Base-by-base conservation (phyloP, 192 early-diverging fungal species). In the Gaertneriomyces semiglobifer region DNA sequence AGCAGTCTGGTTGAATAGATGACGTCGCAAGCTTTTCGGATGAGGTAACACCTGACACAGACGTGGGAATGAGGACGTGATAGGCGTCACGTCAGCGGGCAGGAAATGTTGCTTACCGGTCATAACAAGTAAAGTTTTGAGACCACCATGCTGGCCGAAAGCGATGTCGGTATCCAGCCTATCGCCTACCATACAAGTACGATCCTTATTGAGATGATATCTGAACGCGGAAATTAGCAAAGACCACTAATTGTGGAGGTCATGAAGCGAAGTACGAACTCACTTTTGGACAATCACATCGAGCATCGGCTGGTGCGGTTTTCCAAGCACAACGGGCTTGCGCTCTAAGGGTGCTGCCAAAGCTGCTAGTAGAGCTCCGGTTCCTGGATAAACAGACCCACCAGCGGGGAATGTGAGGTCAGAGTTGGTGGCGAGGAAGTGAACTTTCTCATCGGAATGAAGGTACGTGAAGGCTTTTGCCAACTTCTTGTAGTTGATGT, bases 121-220 rank as follows among this genome's bases (percentile, higher is more conserved):
- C 75, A 99, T 79, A 25, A 98, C 95, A 58, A 92, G 84, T 61
- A 99, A 75, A 0, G 96, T 99, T 53, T 79, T 84, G 40, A 93
- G 71, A n/a, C 88, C 87, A 63, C 93, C 93, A 16, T 84, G 69
- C 54, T 87, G 86, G 42, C 96, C 96, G 78, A 99, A 99, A 40
- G 84, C 84, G 66, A 99, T 94, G 75, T 99, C 96, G 4, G 96
- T 99, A 74, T 96, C 90, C 44, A 98, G 77, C 70, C 77, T 81
- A 71, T 99, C 96, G 25, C 96, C 96, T 47, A 99, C 88, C 96
- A 99, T 99, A 76, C 90, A 94, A 5, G 94, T 93, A 51, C 88
- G 78, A 9, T 74, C 54, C 0, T 84, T 87, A 61, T 98, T 89
- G 4, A 98, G 80, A 53, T 88, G 80, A 68, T 86, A 89, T 45